phyloP scores from a whole-genome alignment of 192 early-diverging fungal genomes.

The Dissophora ornata region DNA sequence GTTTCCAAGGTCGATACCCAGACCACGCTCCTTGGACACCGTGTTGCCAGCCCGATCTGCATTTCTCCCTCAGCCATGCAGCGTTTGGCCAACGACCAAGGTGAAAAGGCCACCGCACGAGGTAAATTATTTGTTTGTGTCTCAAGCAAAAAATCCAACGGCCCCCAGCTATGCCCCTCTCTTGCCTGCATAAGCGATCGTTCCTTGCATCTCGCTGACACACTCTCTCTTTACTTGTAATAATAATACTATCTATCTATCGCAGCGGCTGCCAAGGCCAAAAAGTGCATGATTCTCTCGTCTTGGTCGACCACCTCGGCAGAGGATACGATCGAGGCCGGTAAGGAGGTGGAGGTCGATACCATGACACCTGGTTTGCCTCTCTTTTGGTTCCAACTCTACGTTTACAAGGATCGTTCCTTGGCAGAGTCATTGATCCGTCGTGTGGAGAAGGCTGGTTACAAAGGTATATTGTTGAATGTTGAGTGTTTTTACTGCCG shows the following conservation, averaged over 20 bases:
- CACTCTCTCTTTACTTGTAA: no score
- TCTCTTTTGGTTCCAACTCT: slow-evolving; percentile 78
- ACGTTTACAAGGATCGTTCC: slow-evolving; percentile 78
- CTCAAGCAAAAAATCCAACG: no score
- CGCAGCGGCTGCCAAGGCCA: slow-evolving; percentile 78
- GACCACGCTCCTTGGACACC: slow-evolving; percentile 72
- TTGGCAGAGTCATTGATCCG: slow-evolving; percentile 74
- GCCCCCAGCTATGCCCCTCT: no score
- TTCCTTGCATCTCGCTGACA: no score
- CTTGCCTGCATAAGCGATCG: no score
- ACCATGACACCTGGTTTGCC: slow-evolving; percentile 59
- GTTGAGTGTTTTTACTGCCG: background rate
- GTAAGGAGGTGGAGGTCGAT: background rate
- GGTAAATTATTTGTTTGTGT: slow-evolving; percentile 43
- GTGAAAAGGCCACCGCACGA: slow-evolving; percentile 74
- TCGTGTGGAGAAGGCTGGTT: slow-evolving; percentile 80
- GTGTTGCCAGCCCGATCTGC: slow-evolving; percentile 72
- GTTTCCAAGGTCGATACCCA: slow-evolving; percentile 72
- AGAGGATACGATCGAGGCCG: slow-evolving; percentile 62
- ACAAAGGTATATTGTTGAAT: slow-evolving; percentile 67
- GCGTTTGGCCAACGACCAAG: slow-evolving; percentile 73
- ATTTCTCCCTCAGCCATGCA: slow-evolving; percentile 85
- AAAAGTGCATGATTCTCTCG: slow-evolving; percentile 80
- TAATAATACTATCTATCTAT: no score
- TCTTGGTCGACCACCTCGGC: slow-evolving; percentile 56